Base-by-base conservation (phyloP, 768 basidiomycete genomes). In the Leccinum longicurvipes region DNA sequence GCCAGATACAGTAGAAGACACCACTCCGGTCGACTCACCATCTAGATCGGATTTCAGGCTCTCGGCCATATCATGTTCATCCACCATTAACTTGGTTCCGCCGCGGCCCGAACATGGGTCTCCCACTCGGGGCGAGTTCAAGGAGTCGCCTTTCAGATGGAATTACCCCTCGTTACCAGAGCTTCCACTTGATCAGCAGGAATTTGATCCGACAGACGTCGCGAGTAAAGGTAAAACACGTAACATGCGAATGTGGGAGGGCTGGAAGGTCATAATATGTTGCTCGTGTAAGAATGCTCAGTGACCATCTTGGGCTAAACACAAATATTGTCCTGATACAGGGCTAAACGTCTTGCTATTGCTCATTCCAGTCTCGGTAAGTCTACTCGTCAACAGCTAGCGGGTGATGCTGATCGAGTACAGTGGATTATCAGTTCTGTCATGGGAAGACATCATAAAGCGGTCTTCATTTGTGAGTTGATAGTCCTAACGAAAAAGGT, bases 291-390 rank as follows among this genome's bases (percentile, higher is more conserved):
- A 58, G 83, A 46, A 55, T 45, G 17, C 39, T 27, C 50, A 12
- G 21, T n/a, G 21, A 10, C 24, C 24, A 14, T 47, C 45, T n/a
- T 9, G 44, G 15, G 50, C 53, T 54, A 15, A 47, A 49, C 21
- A 45, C 48, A n/a, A 53, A 28, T 34, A 15, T 19, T n/a, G 2
- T 49, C 32, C 45, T 42, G 12, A 2, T 50, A 9, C 52, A 91
- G 88, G 87, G 87, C 67, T 91, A 36, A 91, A 91, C 60, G 27
- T 87, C 54, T 73, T 89, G 25, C 71, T 91, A 8, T 54, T 87
- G 17, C 73, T 85, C 50, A 78, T 91, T 27, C 89, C 89, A 11
- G 74, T 82, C 32, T 79, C 89, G n/a, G 88, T 89, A 59, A 57
- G 83, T 74, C 15, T 29, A 15, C 36, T 15, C 19, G 24, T 12